Conservation (phyloP, 495 filamentous ascomycete genomes). For the Penicillium argentinense region DNA sequence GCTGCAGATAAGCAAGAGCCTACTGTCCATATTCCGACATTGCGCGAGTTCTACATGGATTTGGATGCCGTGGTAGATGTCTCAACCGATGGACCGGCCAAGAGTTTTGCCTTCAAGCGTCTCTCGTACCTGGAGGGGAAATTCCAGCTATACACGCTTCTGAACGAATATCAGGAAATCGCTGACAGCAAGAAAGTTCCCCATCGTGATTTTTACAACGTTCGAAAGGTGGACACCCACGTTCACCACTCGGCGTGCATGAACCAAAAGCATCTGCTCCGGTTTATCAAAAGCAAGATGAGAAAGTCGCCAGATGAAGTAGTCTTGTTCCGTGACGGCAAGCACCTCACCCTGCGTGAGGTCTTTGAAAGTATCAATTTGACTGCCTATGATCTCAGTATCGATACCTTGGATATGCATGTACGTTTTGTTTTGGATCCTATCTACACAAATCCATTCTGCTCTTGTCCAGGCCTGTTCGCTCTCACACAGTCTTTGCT, state of each 20-base stretch:
- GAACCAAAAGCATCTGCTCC: slow-evolving; percentile 97
- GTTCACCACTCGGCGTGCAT: slow-evolving; percentile 99
- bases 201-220: slow-evolving; percentile 98
- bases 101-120: slow-evolving; percentile 93
- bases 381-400: slow-evolving; percentile 96
- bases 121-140: slow-evolving; percentile 95
- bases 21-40: slow-evolving; percentile 76
- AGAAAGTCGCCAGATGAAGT: slow-evolving; percentile 94
- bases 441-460: background rate
- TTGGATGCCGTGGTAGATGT: slow-evolving; percentile 80
- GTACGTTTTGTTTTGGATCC: slow-evolving; percentile 34
- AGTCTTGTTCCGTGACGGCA: slow-evolving; percentile 89
- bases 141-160: slow-evolving; percentile 86
- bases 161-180: slow-evolving; percentile 97
- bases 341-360: slow-evolving; percentile 84
- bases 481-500: background rate
- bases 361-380: slow-evolving; percentile 97
- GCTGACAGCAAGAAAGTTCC: slow-evolving; percentile 97
- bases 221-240: slow-evolving; percentile 97
- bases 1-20: slow-evolving; percentile 63
- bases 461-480: background rate
- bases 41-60: slow-evolving; percentile 94
- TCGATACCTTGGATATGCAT: slow-evolving; percentile 99
- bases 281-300: slow-evolving; percentile 99
- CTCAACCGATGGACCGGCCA: slow-evolving; percentile 91